phyloP scores from a whole-genome alignment of 2,329 filamentous ascomycete species.

The Passalora sequoiae region DNA sequence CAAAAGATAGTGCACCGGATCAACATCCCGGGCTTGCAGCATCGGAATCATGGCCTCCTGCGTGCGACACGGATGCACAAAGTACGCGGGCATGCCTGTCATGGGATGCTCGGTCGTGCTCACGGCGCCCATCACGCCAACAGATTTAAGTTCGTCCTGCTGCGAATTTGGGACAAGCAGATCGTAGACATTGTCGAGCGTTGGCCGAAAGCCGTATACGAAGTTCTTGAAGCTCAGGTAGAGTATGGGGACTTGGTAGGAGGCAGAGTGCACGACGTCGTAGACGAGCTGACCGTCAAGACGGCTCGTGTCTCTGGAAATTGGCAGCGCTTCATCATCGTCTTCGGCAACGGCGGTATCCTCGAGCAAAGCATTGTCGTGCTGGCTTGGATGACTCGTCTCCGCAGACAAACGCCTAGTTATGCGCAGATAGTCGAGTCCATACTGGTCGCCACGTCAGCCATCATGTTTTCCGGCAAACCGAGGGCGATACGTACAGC shows the following conservation, averaged over 20 bases:
- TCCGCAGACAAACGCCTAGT: background rate
- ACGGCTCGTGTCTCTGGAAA: background rate
- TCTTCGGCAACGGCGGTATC: background rate
- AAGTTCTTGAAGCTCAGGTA: constrained; percentile 36
- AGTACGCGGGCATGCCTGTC: constrained; percentile 73
- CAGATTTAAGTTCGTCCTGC: constrained; percentile 30
- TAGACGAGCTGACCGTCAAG: constrained; percentile 23
- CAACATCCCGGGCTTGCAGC: constrained; percentile 33
- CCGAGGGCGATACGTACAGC: background rate
- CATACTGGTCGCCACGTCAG: background rate
- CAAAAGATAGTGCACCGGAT: constrained; percentile 66
- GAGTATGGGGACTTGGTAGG: constrained; percentile 43
- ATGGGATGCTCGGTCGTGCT: constrained; percentile 66
- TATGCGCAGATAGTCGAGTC: background rate
- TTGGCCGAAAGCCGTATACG: background rate
- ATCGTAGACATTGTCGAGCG: constrained; percentile 32
- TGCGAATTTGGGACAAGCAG: constrained; percentile 35
- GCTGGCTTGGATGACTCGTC: background rate
- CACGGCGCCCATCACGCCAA: constrained; percentile 34
- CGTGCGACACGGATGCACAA: constrained; percentile 88
- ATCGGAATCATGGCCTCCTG: constrained; percentile 67
- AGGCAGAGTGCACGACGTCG: constrained; percentile 41
- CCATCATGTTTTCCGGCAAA: too few relatives aligned
- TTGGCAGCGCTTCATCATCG: constrained; percentile 5
- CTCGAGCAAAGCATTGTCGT: background rate